These are phyloP conservation scores for Adansonia gregorii DNA, from an alignment of 441 rosid genomes.

Conservation along the genomic window DNA sequence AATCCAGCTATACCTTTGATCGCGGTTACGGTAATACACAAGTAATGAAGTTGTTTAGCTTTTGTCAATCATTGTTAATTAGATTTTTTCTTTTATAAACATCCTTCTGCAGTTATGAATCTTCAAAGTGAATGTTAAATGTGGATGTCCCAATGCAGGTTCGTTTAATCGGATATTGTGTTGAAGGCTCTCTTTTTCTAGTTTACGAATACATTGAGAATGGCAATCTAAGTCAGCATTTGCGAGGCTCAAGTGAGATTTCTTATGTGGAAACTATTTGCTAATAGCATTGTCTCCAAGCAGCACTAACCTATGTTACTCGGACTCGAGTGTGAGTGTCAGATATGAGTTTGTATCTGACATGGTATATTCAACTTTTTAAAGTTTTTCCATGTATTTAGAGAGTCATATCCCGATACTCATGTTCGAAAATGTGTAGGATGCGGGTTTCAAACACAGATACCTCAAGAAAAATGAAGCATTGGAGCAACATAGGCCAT, in stretches of 20 bases:
- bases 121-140: background rate
- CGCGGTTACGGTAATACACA: background rate
- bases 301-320: background rate
- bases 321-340: too few species aligned
- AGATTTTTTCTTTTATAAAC: background rate
- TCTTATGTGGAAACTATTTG: conserved; percentile 23
- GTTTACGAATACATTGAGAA: conserved; percentile 89
- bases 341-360: too few species aligned
- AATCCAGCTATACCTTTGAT: background rate
- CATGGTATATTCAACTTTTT: too few species aligned
- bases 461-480: too few species aligned
- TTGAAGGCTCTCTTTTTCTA: conserved; percentile 89
- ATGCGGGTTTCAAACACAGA: too few species aligned
- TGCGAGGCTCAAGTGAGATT: conserved; percentile 75
- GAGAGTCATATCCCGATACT: too few species aligned
- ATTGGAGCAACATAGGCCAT: too few species aligned
- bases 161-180: conserved; percentile 92
- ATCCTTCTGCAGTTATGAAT: background rate
- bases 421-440: too few species aligned
- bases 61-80: background rate
- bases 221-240: conserved; percentile 89
- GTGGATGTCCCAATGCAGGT: conserved; percentile 51
- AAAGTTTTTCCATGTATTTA: too few species aligned
- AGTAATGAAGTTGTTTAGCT: background rate
- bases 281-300: conserved; percentile 4